Conservation (phyloP, 257 asterid genomes). For the Penstemon eatonii region DNA sequence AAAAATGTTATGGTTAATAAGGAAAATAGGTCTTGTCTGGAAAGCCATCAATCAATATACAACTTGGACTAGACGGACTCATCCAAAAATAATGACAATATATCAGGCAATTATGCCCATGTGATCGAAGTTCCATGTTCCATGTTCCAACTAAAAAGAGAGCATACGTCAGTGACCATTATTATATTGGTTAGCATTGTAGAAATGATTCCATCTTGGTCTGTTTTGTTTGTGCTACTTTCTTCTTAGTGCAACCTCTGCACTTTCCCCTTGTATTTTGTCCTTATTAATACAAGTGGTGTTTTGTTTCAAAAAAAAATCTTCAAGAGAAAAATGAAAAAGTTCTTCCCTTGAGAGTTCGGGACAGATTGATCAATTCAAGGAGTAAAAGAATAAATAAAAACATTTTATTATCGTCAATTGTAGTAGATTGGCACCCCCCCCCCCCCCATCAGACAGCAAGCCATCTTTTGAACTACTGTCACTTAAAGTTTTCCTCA, state of each 20-base stretch:
- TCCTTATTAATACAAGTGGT: too few species aligned
- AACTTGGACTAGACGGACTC: slow-evolving; percentile 16
- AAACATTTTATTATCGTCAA: not conserved
- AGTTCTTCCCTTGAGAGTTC: not conserved
- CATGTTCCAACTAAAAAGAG: slow-evolving; percentile 9
- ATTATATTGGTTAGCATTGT: too few species aligned
- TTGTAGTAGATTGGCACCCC: not conserved
- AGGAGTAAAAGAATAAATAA: not conserved
- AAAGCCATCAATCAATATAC: not conserved
- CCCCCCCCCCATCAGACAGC: too few species aligned
- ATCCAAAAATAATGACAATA: slow-evolving; percentile 7
- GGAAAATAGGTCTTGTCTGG: slow-evolving; percentile 11
- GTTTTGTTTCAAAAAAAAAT: too few species aligned
- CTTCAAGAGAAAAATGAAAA: not conserved
- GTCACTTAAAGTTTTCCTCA: too few species aligned
- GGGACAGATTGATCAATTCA: not conserved
- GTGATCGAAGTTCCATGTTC: slow-evolving; percentile 19
- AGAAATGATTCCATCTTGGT: too few species aligned
- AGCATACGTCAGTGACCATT: slow-evolving; percentile 1
- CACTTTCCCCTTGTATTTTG: too few species aligned
- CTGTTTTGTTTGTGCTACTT: too few species aligned
- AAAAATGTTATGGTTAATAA: slow-evolving; percentile 1
- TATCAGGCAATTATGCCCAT: slow-evolving; percentile 8
- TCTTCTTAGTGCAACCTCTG: too few species aligned
- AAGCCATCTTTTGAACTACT: too few species aligned